Evolutionary conservation across 495 filamentous ascomycete genomes (phyloP), one percentile per base, ranked within the genome.

Genomic region (Daldinia concentrica): DNA sequence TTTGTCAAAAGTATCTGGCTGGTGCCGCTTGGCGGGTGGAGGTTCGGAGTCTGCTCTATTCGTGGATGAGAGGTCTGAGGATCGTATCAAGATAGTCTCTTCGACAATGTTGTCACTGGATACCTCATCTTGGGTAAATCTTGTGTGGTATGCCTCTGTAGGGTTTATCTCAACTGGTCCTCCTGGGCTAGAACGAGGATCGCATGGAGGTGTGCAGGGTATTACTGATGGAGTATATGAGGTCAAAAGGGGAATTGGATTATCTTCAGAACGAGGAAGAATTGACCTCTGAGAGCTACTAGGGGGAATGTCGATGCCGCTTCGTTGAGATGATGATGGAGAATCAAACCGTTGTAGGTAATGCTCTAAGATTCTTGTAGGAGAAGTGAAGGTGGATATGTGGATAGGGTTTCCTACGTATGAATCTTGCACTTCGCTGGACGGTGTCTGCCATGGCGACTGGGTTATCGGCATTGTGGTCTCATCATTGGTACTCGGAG

Each of bases 381-480:
- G 83, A 0, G 82, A 81, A 34, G 76, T 78, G 36, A 77, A 78
- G 14, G 69, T 69, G 4, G 73, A 22, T 1, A 80, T 63, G 0
- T 68, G 64, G 3, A 66, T 43, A 56, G 74, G 64, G 34, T 78
- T 80, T 12, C 76, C 68, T 9, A 78, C 75, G 50, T 79, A 70
- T 0, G 83, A 85, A 55, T 85, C 83, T 14, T 79, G 72, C 5
- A 85, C 71, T 11, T 78, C 68, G 19, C 82, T 83, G 0, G 81
- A 79, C 1, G 81, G 81, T 14, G 79, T 58, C 22, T 72, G 57
- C 78, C 79, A 82, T 51, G 79, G 79, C n/a, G 69, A 37, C 54
- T 76, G 77, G 45, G 62, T 29, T 19, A 57, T 67, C 12, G 58
- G 66, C 60, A 55, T 56, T 4, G 55, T 19, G 0, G 15, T 58